phyloP scores from a whole-genome alignment of 495 filamentous ascomycete species.

The Jackrogersella minutella region DNA sequence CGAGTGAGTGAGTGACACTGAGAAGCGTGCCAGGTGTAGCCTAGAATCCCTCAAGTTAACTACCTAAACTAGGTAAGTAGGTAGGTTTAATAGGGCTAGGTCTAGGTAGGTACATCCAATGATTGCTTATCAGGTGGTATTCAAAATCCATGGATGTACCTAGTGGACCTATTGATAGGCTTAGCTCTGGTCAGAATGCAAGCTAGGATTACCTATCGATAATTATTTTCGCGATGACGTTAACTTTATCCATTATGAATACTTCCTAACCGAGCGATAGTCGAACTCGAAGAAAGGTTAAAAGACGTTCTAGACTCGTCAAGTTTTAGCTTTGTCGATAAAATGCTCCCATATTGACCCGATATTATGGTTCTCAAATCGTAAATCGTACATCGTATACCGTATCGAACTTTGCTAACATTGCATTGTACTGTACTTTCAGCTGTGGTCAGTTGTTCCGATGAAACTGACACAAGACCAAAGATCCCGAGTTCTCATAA shows the following conservation, averaged over 20 bases:
- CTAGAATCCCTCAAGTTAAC: no score
- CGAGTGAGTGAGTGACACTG: no score
- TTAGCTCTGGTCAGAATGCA: neutral
- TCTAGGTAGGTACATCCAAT: no score
- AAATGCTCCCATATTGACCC: neutral
- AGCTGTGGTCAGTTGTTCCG: no score
- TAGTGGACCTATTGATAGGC: no score
- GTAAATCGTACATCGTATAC: no score
- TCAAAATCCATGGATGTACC: neutral
- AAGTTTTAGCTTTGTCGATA: neutral
- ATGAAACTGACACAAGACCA: slow-evolving; percentile 22
- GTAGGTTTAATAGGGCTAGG: no score
- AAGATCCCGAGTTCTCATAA: slow-evolving; percentile 17
- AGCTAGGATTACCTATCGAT: slow-evolving; percentile 16
- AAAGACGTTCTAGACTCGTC: neutral
- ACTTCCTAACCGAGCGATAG: neutral
- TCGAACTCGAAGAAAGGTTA: neutral
- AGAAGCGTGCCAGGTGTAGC: no score
- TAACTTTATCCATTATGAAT: neutral
- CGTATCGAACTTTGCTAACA: no score
- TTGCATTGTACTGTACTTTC: no score
- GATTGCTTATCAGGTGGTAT: neutral
- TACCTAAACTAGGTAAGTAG: no score
- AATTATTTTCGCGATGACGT: slow-evolving; percentile 17
- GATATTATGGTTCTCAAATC: neutral